Conservation (phyloP, 306 rosid species). For the Chamaecrista fasciculata region DNA sequence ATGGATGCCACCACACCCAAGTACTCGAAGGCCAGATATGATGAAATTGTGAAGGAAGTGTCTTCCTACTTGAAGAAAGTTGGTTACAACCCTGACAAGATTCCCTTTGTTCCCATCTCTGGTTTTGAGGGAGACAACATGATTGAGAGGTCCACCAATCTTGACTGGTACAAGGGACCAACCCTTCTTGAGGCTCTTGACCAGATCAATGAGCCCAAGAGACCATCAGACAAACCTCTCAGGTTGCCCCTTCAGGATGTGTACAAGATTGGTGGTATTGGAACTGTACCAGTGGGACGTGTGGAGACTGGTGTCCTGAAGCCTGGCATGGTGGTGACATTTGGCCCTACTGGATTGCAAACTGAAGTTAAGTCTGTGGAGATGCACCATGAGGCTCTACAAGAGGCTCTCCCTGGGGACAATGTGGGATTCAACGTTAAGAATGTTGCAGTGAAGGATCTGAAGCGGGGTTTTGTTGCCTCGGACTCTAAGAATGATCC, state of each 20-base stretch:
- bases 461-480: conserved; percentile 89
- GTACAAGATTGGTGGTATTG: conserved; percentile 96
- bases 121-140: conserved; percentile 94
- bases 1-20: conserved; percentile 94
- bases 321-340: conserved; percentile 72
- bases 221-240: conserved; percentile 89
- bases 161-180: conserved; percentile 98
- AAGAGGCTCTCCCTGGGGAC: conserved; percentile 83
- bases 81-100: conserved; percentile 86
- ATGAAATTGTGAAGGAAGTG: conserved; percentile 91
- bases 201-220: conserved; percentile 69
- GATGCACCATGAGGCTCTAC: conserved; percentile 88
- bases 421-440: conserved; percentile 91
- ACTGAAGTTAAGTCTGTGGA: conserved; percentile 91
- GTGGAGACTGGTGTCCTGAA: conserved; percentile 81
- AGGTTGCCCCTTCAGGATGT: conserved; percentile 94
- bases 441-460: conserved; percentile 95
- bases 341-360: conserved; percentile 70
- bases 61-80: conserved; percentile 90
- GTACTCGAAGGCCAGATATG: conserved; percentile 85
- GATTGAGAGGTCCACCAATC: conserved; percentile 90
- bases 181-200: conserved; percentile 93
- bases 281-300: conserved; percentile 93
- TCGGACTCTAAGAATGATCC: conserved; percentile 95
- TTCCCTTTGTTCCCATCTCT: conserved; percentile 86